phyloP scores from a whole-genome alignment of 2,329 filamentous ascomycete species.

The Beauveria sp. region DNA sequence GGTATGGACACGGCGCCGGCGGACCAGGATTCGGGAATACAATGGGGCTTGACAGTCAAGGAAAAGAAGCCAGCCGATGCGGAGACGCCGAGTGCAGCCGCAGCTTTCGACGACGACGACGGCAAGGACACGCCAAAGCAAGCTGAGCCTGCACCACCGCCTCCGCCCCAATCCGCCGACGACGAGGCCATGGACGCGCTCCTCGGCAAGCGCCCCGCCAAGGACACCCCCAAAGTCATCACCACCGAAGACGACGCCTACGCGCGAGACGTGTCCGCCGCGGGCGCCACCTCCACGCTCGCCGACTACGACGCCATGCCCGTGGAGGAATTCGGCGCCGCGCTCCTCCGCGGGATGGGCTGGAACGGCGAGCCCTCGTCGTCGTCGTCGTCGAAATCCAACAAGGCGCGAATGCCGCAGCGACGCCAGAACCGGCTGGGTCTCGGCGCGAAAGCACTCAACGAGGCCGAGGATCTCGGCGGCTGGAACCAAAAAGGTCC shows the following conservation, averaged over 20 bases:
- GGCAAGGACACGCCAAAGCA: background rate
- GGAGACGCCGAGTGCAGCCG: background rate
- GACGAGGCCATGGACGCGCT: slow-evolving; percentile 60
- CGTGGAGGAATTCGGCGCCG: slow-evolving; percentile 90
- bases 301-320: slow-evolving; percentile 85
- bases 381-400: slow-evolving; percentile 33
- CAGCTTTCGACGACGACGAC: slow-evolving; percentile 8
- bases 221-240: slow-evolving; percentile 43
- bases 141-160: background rate
- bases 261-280: slow-evolving; percentile 58
- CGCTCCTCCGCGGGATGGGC: slow-evolving; percentile 85
- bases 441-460: slow-evolving; percentile 78
- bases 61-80: slow-evolving; percentile 23
- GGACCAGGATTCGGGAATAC: slow-evolving; percentile 47
- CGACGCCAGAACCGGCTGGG: slow-evolving; percentile 65
- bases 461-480: slow-evolving; percentile 64
- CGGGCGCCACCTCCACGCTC: slow-evolving; percentile 68
- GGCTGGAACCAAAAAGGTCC: slow-evolving; percentile 67
- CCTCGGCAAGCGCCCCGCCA: slow-evolving; percentile 43
- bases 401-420: slow-evolving; percentile 63
- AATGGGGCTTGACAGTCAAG: slow-evolving; percentile 43
- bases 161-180: slow-evolving; percentile 25
- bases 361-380: slow-evolving; percentile 63
- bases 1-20: slow-evolving; percentile 27
- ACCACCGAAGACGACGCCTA: slow-evolving; percentile 60